phyloP scores from a whole-genome alignment of 352 stramenopile genomes.

The Thraustotheca clavata region DNA sequence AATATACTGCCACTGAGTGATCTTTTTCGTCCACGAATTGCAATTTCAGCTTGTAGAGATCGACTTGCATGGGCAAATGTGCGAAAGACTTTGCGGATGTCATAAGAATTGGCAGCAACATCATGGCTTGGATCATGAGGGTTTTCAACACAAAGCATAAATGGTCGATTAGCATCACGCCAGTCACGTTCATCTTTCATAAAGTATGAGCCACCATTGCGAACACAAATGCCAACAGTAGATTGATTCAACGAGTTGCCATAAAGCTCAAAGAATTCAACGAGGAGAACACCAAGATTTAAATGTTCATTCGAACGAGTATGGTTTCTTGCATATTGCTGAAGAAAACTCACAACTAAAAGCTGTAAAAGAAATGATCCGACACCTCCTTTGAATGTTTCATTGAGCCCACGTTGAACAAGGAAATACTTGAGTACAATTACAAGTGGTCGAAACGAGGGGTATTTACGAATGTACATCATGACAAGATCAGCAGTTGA shows the following conservation, averaged over 20 bases:
- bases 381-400: slow-evolving; percentile 92
- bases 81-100: slow-evolving; percentile 84
- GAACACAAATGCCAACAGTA: slow-evolving; percentile 87
- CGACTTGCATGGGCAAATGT: slow-evolving; percentile 85
- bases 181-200: slow-evolving; percentile 77
- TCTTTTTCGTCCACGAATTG: slow-evolving; percentile 34
- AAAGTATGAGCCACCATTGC: slow-evolving; percentile 90
- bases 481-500: slow-evolving; percentile 84
- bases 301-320: slow-evolving; percentile 32
- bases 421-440: slow-evolving; percentile 96
- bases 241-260: slow-evolving; percentile 91
- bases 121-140: slow-evolving; percentile 88
- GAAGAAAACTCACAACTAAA: slow-evolving; percentile 93
- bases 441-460: slow-evolving; percentile 87
- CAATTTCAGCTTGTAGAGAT: slow-evolving; percentile 64
- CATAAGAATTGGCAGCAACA: slow-evolving; percentile 89
- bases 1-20: slow-evolving; percentile 46
- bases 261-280: slow-evolving; percentile 95
- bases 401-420: slow-evolving; percentile 86
- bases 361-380: slow-evolving; percentile 92
- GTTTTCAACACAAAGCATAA: slow-evolving; percentile 91
- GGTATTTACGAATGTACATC: slow-evolving; percentile 87
- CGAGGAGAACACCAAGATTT: slow-evolving; percentile 83
- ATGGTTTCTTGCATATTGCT: slow-evolving; percentile 72
- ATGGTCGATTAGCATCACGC: slow-evolving; percentile 64